phyloP scores from a whole-genome alignment of 2,329 filamentous ascomycete species.

The Coniochaeta sp. region DNA sequence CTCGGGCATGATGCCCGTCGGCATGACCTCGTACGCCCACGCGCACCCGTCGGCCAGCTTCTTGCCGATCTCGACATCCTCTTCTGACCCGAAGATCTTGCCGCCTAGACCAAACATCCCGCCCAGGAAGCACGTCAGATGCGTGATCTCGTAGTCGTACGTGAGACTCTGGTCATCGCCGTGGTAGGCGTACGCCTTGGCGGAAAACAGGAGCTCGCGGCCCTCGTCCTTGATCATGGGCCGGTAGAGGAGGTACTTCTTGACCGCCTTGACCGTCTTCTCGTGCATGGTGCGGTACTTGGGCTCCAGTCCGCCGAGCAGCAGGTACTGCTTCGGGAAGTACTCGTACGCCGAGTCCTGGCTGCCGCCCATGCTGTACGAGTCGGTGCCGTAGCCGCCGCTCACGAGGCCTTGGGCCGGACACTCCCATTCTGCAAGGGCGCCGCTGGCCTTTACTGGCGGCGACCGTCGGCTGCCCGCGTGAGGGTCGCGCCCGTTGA shows the following conservation, averaged over 20 bases:
- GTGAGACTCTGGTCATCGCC: constrained; percentile 29
- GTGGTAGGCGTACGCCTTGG: constrained; percentile 46
- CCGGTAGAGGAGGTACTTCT: constrained; percentile 68
- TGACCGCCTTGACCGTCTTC: constrained; percentile 58
- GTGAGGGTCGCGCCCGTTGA: neutral
- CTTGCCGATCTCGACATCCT: constrained; percentile 56
- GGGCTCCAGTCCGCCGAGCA: constrained; percentile 66
- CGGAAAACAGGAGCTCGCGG: constrained; percentile 66
- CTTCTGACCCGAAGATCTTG: constrained; percentile 51
- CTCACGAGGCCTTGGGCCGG: constrained; percentile 51
- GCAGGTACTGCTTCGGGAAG: constrained; percentile 63
- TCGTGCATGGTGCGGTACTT: constrained; percentile 72
- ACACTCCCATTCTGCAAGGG: constrained; percentile 38
- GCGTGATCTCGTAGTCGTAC: constrained; percentile 53
- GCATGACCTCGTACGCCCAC: constrained; percentile 58
- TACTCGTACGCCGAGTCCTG: constrained; percentile 70
- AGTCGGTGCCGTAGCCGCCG: constrained; percentile 35
- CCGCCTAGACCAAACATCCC: constrained; percentile 63
- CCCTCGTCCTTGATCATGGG: constrained; percentile 60
- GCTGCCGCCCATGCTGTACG: constrained; percentile 55
- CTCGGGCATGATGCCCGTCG: constrained; percentile 61
- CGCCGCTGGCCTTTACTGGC: constrained; percentile 27
- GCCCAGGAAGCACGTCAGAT: constrained; percentile 62
- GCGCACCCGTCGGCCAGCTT: constrained; percentile 63
- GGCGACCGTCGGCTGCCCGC: constrained; percentile 2